Percentiles rank a stretch among this genome's conserved stretches.
Conservation (phyloP, 148 eudicot genomes). For the Spergularia marina region DNA sequence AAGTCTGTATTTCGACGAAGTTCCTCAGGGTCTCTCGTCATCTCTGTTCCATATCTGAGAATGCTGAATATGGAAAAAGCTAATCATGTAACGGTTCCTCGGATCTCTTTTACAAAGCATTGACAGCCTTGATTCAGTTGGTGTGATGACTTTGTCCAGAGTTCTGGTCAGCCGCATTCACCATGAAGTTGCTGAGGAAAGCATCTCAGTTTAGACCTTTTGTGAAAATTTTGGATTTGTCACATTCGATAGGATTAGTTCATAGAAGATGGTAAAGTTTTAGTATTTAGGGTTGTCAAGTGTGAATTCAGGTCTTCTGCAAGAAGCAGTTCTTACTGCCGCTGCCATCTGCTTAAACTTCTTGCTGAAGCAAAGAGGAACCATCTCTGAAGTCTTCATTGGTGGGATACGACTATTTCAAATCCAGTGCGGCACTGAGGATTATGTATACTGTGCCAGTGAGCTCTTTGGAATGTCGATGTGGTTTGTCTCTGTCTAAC, state of each 20-base stretch:
- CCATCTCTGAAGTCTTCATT: too few species aligned
- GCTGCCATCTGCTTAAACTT: too few species aligned
- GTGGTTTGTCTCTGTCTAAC: too few species aligned
- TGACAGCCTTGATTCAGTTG: background rate
- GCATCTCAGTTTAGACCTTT: background rate
- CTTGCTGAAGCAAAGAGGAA: too few species aligned
- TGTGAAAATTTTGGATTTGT: background rate
- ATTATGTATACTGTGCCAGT: too few species aligned
- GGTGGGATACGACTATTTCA: too few species aligned
- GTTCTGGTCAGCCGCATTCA: background rate
- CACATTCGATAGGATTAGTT: background rate
- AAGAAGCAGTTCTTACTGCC: too few species aligned
- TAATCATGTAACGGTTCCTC: background rate
- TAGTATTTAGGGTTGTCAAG: background rate
- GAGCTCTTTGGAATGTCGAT: too few species aligned
- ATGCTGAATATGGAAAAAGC: background rate
- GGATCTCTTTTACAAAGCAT: background rate
- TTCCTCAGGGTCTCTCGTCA: background rate
- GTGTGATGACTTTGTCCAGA: background rate
- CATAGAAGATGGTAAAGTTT: background rate
- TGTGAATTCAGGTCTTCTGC: too few species aligned
- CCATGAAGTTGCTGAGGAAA: background rate
- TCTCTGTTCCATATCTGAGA: background rate
- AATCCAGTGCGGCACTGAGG: too few species aligned
- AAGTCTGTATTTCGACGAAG: slow-evolving; percentile 9